Evolutionary conservation across 2,329 filamentous ascomycete species (phyloP).

Genomic region (Beauveria sp.): DNA sequence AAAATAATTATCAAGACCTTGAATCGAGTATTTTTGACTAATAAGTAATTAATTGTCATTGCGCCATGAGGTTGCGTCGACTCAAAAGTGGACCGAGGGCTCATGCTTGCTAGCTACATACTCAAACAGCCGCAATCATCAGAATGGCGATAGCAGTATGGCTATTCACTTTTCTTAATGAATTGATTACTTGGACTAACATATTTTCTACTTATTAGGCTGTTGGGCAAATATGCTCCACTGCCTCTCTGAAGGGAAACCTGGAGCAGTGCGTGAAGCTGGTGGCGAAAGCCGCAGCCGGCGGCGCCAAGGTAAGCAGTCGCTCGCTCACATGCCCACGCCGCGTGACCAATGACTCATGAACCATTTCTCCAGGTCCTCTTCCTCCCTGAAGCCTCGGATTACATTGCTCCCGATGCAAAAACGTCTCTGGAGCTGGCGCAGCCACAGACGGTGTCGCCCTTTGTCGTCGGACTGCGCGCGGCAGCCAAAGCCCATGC

Average conservation of each 20-base stretch:
- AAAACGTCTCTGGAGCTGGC: constrained; percentile 65
- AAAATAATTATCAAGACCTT: neutral
- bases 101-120: constrained; percentile 5
- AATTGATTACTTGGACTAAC: neutral
- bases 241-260: constrained; percentile 69
- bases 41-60: neutral
- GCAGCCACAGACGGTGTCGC: constrained; percentile 54
- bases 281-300: constrained; percentile 62
- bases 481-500: constrained; percentile 54
- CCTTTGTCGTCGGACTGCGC: constrained; percentile 71
- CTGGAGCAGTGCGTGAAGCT: constrained; percentile 69
- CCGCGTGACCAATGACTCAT: constrained; percentile 12
- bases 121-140: neutral
- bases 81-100: constrained; percentile 4
- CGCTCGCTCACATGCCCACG: neutral
- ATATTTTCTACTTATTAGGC: constrained; percentile 47
- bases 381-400: constrained; percentile 86
- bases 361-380: constrained; percentile 46
- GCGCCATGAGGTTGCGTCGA: neutral
- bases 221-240: constrained; percentile 84
- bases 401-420: constrained; percentile 71
- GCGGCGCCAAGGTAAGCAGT: constrained; percentile 64
- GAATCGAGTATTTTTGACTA: neutral
- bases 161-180: neutral
- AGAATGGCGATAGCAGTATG: constrained; percentile 24